These are phyloP conservation scores for Phytophthora sp. DNA, from an alignment of 352 stramenopile species.

Conservation along the genomic window DNA sequence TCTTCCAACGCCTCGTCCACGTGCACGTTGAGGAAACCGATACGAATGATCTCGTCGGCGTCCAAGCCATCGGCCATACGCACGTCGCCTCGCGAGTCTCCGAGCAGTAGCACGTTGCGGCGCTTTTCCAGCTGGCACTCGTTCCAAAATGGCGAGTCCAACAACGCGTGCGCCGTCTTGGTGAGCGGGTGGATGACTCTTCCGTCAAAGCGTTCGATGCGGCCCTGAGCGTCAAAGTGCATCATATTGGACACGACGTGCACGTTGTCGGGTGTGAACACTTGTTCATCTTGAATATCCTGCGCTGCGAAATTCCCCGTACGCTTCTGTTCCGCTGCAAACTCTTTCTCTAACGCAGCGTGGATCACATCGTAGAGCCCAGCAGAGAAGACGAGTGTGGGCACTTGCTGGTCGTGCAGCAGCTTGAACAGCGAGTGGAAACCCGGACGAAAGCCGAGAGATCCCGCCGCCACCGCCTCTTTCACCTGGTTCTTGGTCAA, in stretches of 20 bases:
- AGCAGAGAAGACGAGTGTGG: slow-evolving; percentile 64
- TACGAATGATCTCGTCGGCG: slow-evolving; percentile 60
- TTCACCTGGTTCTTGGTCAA: slow-evolving; percentile 50
- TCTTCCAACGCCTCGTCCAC: slow-evolving; percentile 67
- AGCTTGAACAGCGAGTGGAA: slow-evolving; percentile 57
- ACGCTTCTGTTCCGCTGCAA: slow-evolving; percentile 27
- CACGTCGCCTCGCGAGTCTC: slow-evolving; percentile 65
- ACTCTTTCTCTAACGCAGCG: slow-evolving; percentile 53
- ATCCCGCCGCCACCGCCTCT: slow-evolving; percentile 30
- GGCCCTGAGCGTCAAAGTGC: slow-evolving; percentile 54
- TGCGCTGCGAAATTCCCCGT: neutral
- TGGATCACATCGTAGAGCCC: slow-evolving; percentile 66
- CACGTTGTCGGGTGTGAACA: slow-evolving; percentile 49
- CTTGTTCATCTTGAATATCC: neutral
- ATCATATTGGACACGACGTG: slow-evolving; percentile 86
- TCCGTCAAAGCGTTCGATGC: slow-evolving; percentile 60
- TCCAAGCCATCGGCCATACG: slow-evolving; percentile 65
- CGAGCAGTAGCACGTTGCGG: slow-evolving; percentile 68
- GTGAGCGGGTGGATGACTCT: slow-evolving; percentile 75
- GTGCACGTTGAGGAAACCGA: slow-evolving; percentile 74
- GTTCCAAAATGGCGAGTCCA: slow-evolving; percentile 62
- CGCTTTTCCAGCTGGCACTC: slow-evolving; percentile 58
- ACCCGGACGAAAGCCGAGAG: slow-evolving; percentile 41
- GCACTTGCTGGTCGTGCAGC: slow-evolving; percentile 44
- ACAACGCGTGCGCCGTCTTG: slow-evolving; percentile 71